Base-by-base conservation (phyloP, 2,329 filamentous ascomycete species). In the Tolypocladium tropicale region DNA sequence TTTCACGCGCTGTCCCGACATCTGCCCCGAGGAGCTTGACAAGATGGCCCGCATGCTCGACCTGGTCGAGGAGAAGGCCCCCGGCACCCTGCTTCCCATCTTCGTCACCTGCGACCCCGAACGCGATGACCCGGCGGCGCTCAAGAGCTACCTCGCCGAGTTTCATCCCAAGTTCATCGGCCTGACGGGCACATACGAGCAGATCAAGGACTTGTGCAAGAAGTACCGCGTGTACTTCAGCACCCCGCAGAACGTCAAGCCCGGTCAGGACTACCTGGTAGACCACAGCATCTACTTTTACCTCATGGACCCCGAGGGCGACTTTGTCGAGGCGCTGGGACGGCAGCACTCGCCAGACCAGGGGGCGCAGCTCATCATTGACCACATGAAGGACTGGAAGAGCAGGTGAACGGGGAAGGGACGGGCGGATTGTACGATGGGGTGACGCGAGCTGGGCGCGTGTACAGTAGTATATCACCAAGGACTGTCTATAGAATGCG, bases 271-370 rank as follows among this genome's bases (percentile, higher is more conserved):
- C 72, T 99, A 99, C 70, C 74, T 99, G 64, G 94, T 99, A 14
- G 94, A 99, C 72, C 94, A 99, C 76, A 96, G 91, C 72, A 99
- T 99, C 64, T 99, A 99, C 78, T 99, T 99, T 67, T 99, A 99
- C 72, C 76, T 99, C 63, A 99, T 99, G 94, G 94, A 97, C 70
- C 94, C 94, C 0, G 92, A 97, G 64, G 93, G 93, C 23, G 92
- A 99, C 71, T 99, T 99, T 72, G 93, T 99, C 32, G 95, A 99
- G 76, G 95, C 92, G 14, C 85, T 99, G 67, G 94, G 94, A 21
- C 80, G 94, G 60, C 94, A 99, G 74, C 92, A 97, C 74, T 95
- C 90, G 46, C 90, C 93, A 1, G 86, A 94, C 60, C 83, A 90
- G 65, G 94, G 86, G 1, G 89, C 92, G 7, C 85, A 85, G 73